Evolutionary conservation across 805 yeast genomes (phyloP).

Genomic region (Ogataea saltuana): DNA sequence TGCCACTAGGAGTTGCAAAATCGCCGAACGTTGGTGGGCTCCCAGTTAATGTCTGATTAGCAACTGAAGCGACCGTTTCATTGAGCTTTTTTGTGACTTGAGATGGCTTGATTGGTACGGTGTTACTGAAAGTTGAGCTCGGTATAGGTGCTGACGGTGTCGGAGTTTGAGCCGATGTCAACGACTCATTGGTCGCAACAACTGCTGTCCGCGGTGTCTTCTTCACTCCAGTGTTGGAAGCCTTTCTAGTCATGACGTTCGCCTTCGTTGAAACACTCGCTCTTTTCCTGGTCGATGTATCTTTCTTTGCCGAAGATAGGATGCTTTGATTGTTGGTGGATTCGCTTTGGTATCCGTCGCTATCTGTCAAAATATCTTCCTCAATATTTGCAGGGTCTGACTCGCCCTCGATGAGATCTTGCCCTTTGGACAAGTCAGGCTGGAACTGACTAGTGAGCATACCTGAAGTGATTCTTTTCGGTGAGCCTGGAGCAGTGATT

Average conservation of each 20-base stretch:
- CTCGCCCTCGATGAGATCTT: conserved; percentile 24
- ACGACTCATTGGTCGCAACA: neutral
- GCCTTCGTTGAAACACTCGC: conserved; percentile 36
- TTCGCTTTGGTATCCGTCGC: conserved; percentile 28
- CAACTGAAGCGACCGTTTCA: conserved; percentile 9
- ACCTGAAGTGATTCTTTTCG: conserved; percentile 40
- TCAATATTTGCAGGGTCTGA: conserved; percentile 11
- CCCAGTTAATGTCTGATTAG: neutral
- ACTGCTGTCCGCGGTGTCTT: conserved; percentile 9
- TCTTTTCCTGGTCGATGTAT: conserved; percentile 18
- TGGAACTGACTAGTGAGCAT: conserved; percentile 33
- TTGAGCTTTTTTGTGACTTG: conserved; percentile 18
- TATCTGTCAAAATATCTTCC: conserved; percentile 18
- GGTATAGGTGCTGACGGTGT: conserved; percentile 13
- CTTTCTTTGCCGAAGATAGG: conserved; percentile 3
- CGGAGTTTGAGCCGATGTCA: conserved; percentile 15
- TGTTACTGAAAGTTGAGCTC: conserved; percentile 8
- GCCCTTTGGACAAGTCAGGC: conserved; percentile 37
- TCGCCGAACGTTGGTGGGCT: neutral
- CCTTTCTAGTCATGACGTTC: conserved; percentile 25
- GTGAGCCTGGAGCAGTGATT: conserved; percentile 36
- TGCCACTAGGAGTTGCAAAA: conserved; percentile 1
- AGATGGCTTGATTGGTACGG: conserved; percentile 16
- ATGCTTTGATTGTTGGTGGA: conserved; percentile 11
- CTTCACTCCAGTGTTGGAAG: conserved; percentile 14